A percentile compares a stretch with the other conserved stretches of the same genome.
Conservation (phyloP, 495 filamentous ascomycete genomes). For the Penicillium coprophilum region DNA sequence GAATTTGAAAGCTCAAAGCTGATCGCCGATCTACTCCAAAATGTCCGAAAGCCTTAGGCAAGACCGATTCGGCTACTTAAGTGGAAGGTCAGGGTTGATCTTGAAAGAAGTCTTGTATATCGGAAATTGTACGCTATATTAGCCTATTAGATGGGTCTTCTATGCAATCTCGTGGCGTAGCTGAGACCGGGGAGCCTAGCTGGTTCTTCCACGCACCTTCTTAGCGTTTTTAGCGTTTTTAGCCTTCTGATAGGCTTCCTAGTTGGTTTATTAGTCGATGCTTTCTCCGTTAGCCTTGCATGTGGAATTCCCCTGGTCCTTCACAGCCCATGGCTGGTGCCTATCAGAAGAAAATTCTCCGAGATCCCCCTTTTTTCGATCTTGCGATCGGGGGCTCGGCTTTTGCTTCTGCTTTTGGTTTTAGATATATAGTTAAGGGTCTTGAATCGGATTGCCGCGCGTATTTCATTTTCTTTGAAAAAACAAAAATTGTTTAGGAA, state of each 20-base stretch:
- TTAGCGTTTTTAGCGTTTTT: neutral
- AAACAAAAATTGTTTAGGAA: neutral
- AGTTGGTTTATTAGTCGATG: neutral
- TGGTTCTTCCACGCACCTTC: slow-evolving; percentile 2
- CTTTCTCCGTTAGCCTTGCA: slow-evolving; percentile 4
- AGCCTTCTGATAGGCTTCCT: neutral
- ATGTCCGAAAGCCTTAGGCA: no score
- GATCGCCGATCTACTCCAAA: no score
- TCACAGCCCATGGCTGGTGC: slow-evolving; percentile 3
- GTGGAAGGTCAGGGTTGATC: no score
- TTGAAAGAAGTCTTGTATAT: neutral
- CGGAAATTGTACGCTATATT: neutral
- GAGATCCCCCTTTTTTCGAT: slow-evolving; percentile 21
- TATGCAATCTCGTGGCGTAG: slow-evolving; percentile 19
- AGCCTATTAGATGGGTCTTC: neutral
- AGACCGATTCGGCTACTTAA: no score
- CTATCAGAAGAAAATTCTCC: slow-evolving; percentile 25
- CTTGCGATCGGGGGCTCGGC: slow-evolving; percentile 6
- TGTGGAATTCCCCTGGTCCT: neutral
- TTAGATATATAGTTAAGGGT: neutral
- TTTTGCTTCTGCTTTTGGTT: neutral
- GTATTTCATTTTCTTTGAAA: neutral
- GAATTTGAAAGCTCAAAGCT: neutral
- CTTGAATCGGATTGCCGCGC: neutral
- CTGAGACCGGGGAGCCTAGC: slow-evolving; percentile 20